A percentile compares a stretch with the other conserved stretches of the same genome.
phyloP scores from a whole-genome alignment of 345 rosid species.

The Camelina neglecta region DNA sequence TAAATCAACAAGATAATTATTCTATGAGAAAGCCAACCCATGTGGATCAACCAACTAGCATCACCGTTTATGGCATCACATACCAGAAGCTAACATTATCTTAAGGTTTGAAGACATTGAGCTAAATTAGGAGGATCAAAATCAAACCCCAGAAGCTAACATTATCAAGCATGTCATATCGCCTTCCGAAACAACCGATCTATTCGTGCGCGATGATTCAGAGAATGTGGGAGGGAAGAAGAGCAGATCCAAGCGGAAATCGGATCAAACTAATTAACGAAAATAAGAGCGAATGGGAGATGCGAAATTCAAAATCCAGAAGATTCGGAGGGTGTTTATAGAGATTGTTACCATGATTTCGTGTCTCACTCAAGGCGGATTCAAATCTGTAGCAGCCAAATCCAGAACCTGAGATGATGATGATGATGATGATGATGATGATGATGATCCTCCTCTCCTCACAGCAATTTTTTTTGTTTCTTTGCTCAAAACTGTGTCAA shows the following conservation, averaged over 20 bases:
- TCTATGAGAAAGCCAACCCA: no score
- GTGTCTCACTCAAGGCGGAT: constrained; percentile 11
- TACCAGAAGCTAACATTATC: constrained; percentile 15
- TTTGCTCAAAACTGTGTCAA: constrained; percentile 11
- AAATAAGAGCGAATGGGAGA: constrained; percentile 1
- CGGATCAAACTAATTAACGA: constrained; percentile 1
- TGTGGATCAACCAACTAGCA: no score
- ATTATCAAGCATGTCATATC: no score
- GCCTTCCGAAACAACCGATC: no score
- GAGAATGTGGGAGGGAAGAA: no score
- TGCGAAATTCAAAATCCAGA: not conserved
- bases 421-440: no score
- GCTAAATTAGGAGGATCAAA: not conserved
- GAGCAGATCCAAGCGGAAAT: not conserved
- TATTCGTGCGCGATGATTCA: no score
- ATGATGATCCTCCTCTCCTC: not conserved
- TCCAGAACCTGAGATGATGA: not conserved
- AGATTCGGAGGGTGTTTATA: not conserved
- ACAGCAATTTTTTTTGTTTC: not conserved
- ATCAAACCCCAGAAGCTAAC: constrained; percentile 20
- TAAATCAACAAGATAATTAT: no score
- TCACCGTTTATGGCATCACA: no score
- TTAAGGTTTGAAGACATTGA: no score
- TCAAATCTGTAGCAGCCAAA: constrained; percentile 22
- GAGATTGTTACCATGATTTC: constrained; percentile 37